Conservation (phyloP, 495 filamentous ascomycete genomes). For the Xylaria telfairii region DNA sequence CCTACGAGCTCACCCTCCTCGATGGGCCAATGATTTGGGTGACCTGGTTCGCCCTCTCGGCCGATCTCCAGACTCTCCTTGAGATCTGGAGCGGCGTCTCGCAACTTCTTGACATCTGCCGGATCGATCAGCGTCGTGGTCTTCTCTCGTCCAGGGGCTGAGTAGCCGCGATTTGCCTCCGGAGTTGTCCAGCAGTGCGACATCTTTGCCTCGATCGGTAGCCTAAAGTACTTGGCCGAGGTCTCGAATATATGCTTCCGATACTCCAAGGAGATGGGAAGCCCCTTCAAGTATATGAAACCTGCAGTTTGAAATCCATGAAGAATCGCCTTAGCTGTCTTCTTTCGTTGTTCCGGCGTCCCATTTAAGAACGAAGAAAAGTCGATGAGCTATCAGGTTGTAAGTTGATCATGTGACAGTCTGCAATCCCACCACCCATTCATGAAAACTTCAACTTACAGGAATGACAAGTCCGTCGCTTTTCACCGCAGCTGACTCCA, state of each 20-base stretch:
- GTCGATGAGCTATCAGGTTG: constrained; percentile 73
- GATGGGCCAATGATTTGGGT: constrained; percentile 83
- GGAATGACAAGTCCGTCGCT: constrained; percentile 74
- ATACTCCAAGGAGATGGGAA: constrained; percentile 68
- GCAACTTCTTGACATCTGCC: constrained; percentile 63
- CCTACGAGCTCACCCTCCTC: constrained; percentile 64
- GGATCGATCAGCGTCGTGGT: constrained; percentile 64
- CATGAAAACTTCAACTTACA: constrained; percentile 47
- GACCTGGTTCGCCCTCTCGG: constrained; percentile 67
- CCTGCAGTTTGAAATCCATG: constrained; percentile 83
- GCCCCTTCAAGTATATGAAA: constrained; percentile 88
- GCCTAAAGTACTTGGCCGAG: constrained; percentile 79
- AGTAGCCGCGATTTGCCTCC: constrained; percentile 80
- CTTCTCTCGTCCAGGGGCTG: constrained; percentile 78
- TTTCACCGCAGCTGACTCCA: constrained; percentile 64
- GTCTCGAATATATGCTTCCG: constrained; percentile 68
- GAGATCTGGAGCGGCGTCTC: constrained; percentile 70
- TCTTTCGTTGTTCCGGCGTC: constrained; percentile 63
- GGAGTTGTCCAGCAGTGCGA: constrained; percentile 72
- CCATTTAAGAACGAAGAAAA: constrained; percentile 77
- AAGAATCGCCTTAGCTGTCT: constrained; percentile 74
- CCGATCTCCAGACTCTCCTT: constrained; percentile 90
- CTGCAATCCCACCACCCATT: neutral
- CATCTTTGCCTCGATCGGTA: constrained; percentile 74
- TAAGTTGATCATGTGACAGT: constrained; percentile 25